phyloP scores from a whole-genome alignment of 352 stramenopile genomes.

The Phytophthora hibernalis region DNA sequence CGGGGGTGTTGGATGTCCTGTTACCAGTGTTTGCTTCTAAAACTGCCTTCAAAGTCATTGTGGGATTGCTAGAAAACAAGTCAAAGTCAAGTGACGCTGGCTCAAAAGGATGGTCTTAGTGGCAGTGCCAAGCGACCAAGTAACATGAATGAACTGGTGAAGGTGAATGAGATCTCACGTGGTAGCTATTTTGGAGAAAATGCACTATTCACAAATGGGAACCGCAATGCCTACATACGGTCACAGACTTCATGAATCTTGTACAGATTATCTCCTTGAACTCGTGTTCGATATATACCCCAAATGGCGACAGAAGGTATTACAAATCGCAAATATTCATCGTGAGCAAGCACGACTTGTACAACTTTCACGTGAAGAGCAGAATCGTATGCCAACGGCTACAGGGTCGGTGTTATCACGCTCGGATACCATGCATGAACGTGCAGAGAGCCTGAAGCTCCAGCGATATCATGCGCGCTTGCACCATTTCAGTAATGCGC shows the following conservation, averaged over 20 bases:
- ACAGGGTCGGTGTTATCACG: slow-evolving; percentile 32
- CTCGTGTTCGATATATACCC: slow-evolving; percentile 58
- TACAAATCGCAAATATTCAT: slow-evolving; percentile 58
- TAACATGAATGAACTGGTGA: background rate
- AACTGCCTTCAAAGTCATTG: background rate
- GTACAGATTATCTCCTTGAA: slow-evolving; percentile 47
- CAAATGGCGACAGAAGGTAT: slow-evolving; percentile 57
- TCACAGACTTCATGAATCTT: slow-evolving; percentile 60
- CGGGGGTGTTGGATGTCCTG: slow-evolving; percentile 53
- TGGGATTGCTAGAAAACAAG: background rate
- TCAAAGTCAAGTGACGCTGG: background rate
- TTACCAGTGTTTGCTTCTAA: slow-evolving; percentile 29
- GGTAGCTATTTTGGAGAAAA: slow-evolving; percentile 60
- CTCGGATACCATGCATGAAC: slow-evolving; percentile 34
- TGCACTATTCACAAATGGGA: slow-evolving; percentile 50
- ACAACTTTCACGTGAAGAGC: slow-evolving; percentile 29
- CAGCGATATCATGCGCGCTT: slow-evolving; percentile 27
- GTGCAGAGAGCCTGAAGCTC: slow-evolving; percentile 30
- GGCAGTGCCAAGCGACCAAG: background rate
- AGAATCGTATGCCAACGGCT: slow-evolving; percentile 16
- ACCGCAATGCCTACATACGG: slow-evolving; percentile 51
- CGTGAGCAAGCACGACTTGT: slow-evolving; percentile 50
- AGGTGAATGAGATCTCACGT: slow-evolving; percentile 47
- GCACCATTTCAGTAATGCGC: slow-evolving; percentile 14
- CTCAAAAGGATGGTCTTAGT: background rate